Conservation (phyloP, 305 asterid species). For the Fraxinus dipetala region DNA sequence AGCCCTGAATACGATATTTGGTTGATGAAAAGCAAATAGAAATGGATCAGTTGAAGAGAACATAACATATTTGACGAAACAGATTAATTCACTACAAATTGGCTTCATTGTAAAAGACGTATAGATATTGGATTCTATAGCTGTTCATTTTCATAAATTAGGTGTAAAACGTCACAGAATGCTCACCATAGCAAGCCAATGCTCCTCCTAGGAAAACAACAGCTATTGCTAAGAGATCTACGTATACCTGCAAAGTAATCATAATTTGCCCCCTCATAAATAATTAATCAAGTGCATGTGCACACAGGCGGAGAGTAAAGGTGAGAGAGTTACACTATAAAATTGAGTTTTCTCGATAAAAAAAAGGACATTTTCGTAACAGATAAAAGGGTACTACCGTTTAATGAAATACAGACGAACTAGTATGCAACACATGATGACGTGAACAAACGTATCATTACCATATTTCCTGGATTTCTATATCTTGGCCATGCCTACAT, state of each 20-base stretch:
- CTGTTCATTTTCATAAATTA: not conserved
- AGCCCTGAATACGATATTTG: conserved; percentile 52
- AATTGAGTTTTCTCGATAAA: not conserved
- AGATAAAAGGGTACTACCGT: not conserved
- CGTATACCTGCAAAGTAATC: conserved; percentile 56
- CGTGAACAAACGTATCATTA: not conserved
- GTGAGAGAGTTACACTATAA: not conserved
- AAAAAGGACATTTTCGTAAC: not conserved
- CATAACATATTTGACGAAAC: not conserved
- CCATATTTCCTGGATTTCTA: not conserved
- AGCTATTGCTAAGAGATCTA: conserved; percentile 64
- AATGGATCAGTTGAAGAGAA: conserved; percentile 17
- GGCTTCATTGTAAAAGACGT: not conserved
- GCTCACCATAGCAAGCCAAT: conserved; percentile 84
- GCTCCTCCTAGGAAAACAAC: conserved; percentile 75
- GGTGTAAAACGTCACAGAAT: not conserved
- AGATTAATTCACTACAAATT: not conserved
- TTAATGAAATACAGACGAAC: not conserved
- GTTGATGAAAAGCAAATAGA: conserved; percentile 16
- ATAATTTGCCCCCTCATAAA: not conserved
- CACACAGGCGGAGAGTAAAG: not conserved
- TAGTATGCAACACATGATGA: not conserved
- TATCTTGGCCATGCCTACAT: conserved; percentile 24
- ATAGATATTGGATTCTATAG: not conserved
- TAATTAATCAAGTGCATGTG: not conserved